A percentile compares a stretch with the other conserved stretches of the same genome.
These are phyloP conservation scores for Leccinum rimulosum DNA, from an alignment of 768 basidiomycete genomes.

Conservation along the genomic window DNA sequence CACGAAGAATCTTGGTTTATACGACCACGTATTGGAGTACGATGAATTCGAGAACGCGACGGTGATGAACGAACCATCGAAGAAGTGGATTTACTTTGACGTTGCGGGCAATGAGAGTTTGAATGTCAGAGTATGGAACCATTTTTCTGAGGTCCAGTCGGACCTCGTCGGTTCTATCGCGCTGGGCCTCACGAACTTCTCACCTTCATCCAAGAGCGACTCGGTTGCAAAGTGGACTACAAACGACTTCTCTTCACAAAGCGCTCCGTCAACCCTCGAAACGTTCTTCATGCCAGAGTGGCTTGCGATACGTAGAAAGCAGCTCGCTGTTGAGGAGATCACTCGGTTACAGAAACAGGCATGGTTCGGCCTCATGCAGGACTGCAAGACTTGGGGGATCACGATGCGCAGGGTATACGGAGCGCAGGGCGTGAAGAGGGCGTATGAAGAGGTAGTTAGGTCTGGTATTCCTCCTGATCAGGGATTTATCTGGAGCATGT, in stretches of 20 bases:
- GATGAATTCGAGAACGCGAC: constrained; percentile 37
- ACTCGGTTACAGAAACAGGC: constrained; percentile 48
- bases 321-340: constrained; percentile 48
- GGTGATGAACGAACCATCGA: constrained; percentile 28
- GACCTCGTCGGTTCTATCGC: constrained; percentile 42
- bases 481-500: constrained; percentile 66
- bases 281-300: constrained; percentile 71
- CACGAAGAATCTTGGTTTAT: constrained; percentile 51
- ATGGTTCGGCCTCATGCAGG: constrained; percentile 59
- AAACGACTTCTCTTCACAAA: constrained; percentile 31
- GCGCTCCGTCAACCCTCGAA: constrained; percentile 33
- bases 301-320: constrained; percentile 52
- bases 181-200: constrained; percentile 57
- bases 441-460: constrained; percentile 46
- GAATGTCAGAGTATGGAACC: constrained; percentile 42
- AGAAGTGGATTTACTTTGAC: constrained; percentile 60
- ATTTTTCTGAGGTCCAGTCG: constrained; percentile 30
- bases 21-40: constrained; percentile 58
- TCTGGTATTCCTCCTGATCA: constrained; percentile 51
- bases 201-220: constrained; percentile 40
- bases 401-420: constrained; percentile 48
- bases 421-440: constrained; percentile 43
- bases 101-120: constrained; percentile 56
- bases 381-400: constrained; percentile 53
- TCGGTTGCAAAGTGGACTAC: constrained; percentile 38